phyloP scores from a whole-genome alignment of 495 filamentous ascomycete species.

The Pyrenopolyporus hunteri region DNA sequence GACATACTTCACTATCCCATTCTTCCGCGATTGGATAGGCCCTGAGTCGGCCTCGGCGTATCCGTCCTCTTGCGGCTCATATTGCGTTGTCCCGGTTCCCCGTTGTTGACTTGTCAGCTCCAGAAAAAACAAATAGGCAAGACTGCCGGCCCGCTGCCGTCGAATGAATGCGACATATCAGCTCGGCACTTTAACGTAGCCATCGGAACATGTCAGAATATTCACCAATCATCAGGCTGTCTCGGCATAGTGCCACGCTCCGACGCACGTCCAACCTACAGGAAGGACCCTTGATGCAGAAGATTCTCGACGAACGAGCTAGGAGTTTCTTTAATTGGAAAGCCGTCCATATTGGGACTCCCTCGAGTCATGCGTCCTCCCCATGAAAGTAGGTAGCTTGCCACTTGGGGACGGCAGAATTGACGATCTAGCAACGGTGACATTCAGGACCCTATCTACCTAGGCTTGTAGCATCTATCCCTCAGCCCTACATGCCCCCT shows the following conservation, averaged over 20 bases:
- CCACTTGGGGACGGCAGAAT: neutral
- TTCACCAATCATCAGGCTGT: conserved; percentile 4
- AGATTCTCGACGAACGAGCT: conserved; percentile 1
- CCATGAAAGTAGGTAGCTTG: neutral
- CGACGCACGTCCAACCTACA: conserved; percentile 15
- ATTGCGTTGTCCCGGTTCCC: conserved; percentile 25
- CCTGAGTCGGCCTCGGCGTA: conserved; percentile 9
- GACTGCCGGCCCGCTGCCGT: conserved; percentile 27
- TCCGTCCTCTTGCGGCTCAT: conserved; percentile 22
- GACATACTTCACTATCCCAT: neutral
- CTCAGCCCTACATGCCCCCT: conserved; percentile 28
- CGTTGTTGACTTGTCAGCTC: conserved; percentile 29
- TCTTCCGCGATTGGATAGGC: conserved; percentile 24
- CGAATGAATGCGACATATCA: conserved; percentile 27
- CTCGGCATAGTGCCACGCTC: conserved; percentile 9
- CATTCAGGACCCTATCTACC: conserved; percentile 20
- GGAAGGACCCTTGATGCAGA: conserved; percentile 30
- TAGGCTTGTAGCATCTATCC: conserved; percentile 1
- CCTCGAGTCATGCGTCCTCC: conserved; percentile 20
- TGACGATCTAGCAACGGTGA: conserved; percentile 11
- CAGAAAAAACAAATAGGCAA: conserved; percentile 10
- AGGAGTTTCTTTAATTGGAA: conserved; percentile 24
- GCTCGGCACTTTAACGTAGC: conserved; percentile 19
- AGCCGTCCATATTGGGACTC: conserved; percentile 6
- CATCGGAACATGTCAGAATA: conserved; percentile 20